phyloP scores from a whole-genome alignment of 2,329 filamentous ascomycete species.

The Dactylellina parvicollis region DNA sequence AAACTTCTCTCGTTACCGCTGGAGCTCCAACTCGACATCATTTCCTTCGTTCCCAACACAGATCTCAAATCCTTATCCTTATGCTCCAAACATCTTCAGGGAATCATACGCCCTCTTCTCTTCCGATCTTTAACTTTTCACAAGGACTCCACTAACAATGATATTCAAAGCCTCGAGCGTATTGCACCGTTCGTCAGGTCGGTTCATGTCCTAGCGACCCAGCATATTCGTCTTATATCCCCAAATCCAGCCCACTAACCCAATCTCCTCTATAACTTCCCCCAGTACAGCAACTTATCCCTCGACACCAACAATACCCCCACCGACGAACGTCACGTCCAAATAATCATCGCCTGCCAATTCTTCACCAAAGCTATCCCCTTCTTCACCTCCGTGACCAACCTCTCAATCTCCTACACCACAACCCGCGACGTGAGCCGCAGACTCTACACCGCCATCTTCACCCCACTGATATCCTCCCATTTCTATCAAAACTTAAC shows the following conservation, averaged over 20 bases:
- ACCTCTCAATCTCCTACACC: background rate
- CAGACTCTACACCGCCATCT: background rate
- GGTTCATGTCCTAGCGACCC: too few relatives aligned
- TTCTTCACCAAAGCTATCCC: background rate
- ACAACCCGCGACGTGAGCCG: background rate
- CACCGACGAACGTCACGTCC: background rate
- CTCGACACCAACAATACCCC: background rate
- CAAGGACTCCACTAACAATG: background rate
- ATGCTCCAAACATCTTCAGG: background rate
- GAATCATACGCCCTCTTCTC: background rate
- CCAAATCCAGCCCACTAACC: too few relatives aligned
- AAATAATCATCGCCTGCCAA: background rate
- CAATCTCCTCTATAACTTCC: too few relatives aligned
- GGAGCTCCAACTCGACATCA: background rate
- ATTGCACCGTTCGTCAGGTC: background rate
- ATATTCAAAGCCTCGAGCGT: background rate
- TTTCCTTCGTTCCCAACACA: background rate
- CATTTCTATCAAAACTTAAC: too few relatives aligned
- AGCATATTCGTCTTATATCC: too few relatives aligned
- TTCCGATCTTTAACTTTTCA: background rate
- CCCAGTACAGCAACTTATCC: background rate
- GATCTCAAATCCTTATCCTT: background rate
- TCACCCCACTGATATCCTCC: background rate
- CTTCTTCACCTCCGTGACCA: background rate
- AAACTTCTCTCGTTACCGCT: background rate